Evolutionary conservation across 768 basidiomycete genomes (phyloP).

Genomic region (Hydnomerulius pinastri): DNA sequence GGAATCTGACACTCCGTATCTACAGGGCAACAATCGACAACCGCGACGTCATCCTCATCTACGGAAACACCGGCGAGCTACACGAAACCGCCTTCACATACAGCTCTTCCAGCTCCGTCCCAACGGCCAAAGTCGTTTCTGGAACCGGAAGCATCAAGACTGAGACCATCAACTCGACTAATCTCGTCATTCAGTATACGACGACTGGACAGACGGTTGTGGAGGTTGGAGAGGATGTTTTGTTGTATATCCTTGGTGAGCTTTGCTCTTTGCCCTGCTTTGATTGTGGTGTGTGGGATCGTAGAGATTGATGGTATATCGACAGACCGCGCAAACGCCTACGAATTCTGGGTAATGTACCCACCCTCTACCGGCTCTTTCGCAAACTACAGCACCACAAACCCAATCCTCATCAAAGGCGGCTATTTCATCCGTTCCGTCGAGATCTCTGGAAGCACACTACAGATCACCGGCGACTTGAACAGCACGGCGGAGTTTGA

Average conservation of each 20-base stretch:
- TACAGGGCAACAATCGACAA: constrained; percentile 51
- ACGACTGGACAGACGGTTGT: constrained; percentile 50
- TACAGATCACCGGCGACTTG: constrained; percentile 46
- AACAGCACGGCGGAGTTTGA: constrained; percentile 46
- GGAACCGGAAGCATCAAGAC: constrained; percentile 36
- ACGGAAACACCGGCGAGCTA: constrained; percentile 48
- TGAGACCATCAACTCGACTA: constrained; percentile 34
- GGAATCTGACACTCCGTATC: background rate
- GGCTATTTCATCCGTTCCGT: constrained; percentile 49
- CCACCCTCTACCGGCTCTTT: constrained; percentile 38
- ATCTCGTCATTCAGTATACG: constrained; percentile 44
- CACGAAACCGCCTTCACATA: constrained; percentile 53
- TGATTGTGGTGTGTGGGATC: background rate
- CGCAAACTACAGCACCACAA: constrained; percentile 36
- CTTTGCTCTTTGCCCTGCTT: background rate
- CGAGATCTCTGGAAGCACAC: constrained; percentile 34
- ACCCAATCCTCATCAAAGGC: constrained; percentile 49
- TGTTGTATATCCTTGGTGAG: constrained; percentile 49
- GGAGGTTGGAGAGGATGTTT: constrained; percentile 38
- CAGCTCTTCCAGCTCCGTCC: constrained; percentile 24
- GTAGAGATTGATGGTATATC: constrained; percentile 5
- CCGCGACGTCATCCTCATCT: constrained; percentile 48
- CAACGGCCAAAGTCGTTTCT: constrained; percentile 23
- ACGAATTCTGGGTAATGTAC: constrained; percentile 53
- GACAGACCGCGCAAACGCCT: constrained; percentile 49